phyloP scores from a whole-genome alignment of 305 asterid genomes.

The Rubia peregrina region DNA sequence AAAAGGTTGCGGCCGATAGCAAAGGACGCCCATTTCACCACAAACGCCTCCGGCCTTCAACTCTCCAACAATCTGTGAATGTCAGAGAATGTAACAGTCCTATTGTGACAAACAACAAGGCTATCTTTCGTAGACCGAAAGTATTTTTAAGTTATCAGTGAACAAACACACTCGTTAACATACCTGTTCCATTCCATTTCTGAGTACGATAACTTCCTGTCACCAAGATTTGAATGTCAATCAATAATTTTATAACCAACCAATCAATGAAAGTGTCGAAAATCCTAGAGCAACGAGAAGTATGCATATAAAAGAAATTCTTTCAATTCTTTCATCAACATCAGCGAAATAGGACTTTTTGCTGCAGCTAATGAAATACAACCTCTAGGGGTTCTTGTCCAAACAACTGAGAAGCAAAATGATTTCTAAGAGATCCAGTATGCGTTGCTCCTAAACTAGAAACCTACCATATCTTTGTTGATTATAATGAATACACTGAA shows the following conservation, averaged over 20 bases:
- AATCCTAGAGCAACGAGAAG: background rate
- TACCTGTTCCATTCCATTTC: conserved; percentile 39
- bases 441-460: too few species aligned
- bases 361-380: too few species aligned
- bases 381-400: background rate
- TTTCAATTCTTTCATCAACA: background rate
- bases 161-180: background rate
- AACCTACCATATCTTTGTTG: background rate
- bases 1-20: conserved; percentile 71
- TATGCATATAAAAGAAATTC: background rate
- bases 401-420: background rate
- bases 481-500: background rate
- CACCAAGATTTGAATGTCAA: conserved; percentile 6
- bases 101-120: background rate
- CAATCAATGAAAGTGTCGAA: background rate
- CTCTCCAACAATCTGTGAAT: conserved; percentile 42
- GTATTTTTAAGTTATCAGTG: background rate
- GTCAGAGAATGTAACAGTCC: background rate
- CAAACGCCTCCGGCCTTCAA: conserved; percentile 53
- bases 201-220: conserved; percentile 48
- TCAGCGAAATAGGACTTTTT: too few species aligned
- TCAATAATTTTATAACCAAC: conserved; percentile 6
- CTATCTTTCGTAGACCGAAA: background rate
- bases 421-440: too few species aligned
- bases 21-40: conserved; percentile 75